phyloP scores from a whole-genome alignment of 1,284 basidiomycete genomes.

The Polyporus tsugae region DNA sequence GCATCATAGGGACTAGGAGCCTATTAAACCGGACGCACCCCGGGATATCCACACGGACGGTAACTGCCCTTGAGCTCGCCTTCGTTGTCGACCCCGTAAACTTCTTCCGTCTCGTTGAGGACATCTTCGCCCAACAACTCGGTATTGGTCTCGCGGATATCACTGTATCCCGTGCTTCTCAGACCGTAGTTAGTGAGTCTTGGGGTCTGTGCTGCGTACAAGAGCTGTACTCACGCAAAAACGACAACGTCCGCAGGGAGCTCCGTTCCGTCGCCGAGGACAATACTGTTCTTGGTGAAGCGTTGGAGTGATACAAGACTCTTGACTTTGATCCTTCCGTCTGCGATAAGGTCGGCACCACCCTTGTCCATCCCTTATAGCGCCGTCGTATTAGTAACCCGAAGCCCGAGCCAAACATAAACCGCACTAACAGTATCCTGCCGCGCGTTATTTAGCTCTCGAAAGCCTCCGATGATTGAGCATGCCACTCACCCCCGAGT shows the following conservation, averaged over 20 bases:
- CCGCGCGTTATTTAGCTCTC: background rate
- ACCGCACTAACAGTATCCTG: conserved; percentile 27
- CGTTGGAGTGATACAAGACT: conserved; percentile 46
- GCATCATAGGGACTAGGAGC: too few relatives aligned
- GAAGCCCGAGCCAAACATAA: background rate
- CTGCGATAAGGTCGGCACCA: conserved; percentile 41
- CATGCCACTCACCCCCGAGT: conserved; percentile 19
- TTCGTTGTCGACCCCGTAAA: conserved; percentile 66
- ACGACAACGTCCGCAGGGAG: conserved; percentile 56
- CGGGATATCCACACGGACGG: conserved; percentile 46
- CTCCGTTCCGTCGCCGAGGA: conserved; percentile 52
- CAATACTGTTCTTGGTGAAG: conserved; percentile 46
- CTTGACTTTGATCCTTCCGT: conserved; percentile 57
- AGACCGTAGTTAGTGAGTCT: too few relatives aligned
- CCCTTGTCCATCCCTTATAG: conserved; percentile 45
- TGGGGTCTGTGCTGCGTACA: background rate
- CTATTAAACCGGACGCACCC: conserved; percentile 21
- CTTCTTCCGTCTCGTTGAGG: conserved; percentile 50
- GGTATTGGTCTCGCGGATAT: conserved; percentile 31
- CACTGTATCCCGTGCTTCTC: conserved; percentile 23
- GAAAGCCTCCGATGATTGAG: too few relatives aligned
- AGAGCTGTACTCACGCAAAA: conserved; percentile 43
- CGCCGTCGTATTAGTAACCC: background rate
- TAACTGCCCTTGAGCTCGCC: conserved; percentile 55
- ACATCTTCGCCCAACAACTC: conserved; percentile 56